Conservation (phyloP, 108 stramenopile species). For the Cylindrotheca closterium region DNA sequence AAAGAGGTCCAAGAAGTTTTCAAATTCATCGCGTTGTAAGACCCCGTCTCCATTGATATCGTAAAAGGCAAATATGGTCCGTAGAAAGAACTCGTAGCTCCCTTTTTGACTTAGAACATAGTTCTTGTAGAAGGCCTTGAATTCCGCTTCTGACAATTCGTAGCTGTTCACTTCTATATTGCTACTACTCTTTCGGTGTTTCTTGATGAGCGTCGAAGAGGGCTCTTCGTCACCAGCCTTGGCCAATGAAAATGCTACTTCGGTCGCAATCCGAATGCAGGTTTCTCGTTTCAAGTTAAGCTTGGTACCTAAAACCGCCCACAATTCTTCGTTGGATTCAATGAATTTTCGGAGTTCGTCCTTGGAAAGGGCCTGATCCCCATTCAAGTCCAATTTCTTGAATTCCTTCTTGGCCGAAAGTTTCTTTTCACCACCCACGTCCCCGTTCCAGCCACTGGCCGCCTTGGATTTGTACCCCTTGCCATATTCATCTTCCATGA, state of each 20-base stretch:
- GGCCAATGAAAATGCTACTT: constrained; percentile 16
- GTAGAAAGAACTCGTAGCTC: not conserved
- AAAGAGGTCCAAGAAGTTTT: constrained; percentile 6
- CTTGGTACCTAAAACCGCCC: constrained; percentile 1
- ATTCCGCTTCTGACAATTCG: not conserved
- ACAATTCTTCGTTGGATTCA: constrained; percentile 10
- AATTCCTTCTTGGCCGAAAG: constrained; percentile 9
- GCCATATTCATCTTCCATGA: constrained; percentile 24
- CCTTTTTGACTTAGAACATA: not conserved
- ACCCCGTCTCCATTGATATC: not conserved
- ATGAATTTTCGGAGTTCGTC: constrained; percentile 15
- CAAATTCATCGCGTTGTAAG: not conserved
- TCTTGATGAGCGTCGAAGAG: no score
- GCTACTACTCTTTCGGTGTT: not conserved
- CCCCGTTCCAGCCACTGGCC: constrained; percentile 16
- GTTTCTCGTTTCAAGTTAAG: constrained; percentile 8
- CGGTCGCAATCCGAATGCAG: constrained; percentile 13
- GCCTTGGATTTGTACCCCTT: constrained; percentile 8
- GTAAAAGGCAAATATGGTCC: not conserved
- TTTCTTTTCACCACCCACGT: constrained; percentile 6
- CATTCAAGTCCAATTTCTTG: constrained; percentile 14
- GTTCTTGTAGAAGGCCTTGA: not conserved
- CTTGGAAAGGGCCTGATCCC: constrained; percentile 12
- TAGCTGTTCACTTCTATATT: not conserved
- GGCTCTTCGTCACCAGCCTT: not conserved